Evolutionary conservation across 2,329 filamentous ascomycete genomes (phyloP), one percentile per base, ranked within the genome.

Genomic region (Parastagonospora nodorum): DNA sequence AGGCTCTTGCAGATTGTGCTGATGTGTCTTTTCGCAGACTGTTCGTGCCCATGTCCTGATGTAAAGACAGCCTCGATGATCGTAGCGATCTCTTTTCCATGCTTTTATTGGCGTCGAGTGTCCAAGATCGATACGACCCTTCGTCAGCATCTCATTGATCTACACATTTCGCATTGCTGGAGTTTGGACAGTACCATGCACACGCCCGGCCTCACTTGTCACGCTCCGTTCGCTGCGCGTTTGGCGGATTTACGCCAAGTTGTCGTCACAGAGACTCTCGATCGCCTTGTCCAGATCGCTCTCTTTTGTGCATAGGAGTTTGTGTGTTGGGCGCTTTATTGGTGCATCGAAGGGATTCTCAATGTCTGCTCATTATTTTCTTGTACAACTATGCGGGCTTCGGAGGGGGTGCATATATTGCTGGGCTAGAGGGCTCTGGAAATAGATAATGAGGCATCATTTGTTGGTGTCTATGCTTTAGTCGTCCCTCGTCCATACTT

Each of bases 371-470:
- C 8, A 37, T 50, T 48, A 28, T 43, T 41, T 31, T 33, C n/a
- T n/a, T 58, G 54, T 58, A 60, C 42, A 56, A 56, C 43, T 56
- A 49, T 27, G 16, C 42, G 8, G n/a, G 43, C 39, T 51, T 51
- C 31, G 27, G 33, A n/a, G 36, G 40, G 39, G 41, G 36, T 31
- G 40, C 36, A 48, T 48, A 45, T 41, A 48, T 49, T 43, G 29
- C 39, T 37, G 37, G 32, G 42, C 41, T 29, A 19, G 14, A 41
- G 33, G 50, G 43, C 31, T 43, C 24, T 49, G 24, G 50, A 36
- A 45, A 59, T 57, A 59, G 57, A 59, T 44, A 27, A 43, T 44
- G 24, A 29, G 19, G 10, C 29, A 32, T n/a, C 16, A 24, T 10
- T 30, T 28, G 27, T 12, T 42, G 40, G 29, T 42, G 30, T 33